Percentiles rank a stretch among this genome's conserved stretches.
Conservation (phyloP, 805 yeast species). For the Cephaloascus albidus region DNA sequence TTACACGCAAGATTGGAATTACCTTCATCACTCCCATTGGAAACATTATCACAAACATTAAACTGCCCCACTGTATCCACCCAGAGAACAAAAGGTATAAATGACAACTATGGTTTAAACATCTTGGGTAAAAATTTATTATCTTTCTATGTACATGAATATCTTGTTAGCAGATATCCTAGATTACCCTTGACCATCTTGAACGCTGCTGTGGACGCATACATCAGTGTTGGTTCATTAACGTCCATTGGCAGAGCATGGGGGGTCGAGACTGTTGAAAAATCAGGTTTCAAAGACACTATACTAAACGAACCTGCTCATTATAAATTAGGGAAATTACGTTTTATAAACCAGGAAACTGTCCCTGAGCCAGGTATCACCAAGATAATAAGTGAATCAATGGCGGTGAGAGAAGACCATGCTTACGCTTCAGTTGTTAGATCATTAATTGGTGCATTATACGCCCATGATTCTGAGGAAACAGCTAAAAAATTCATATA, state of each 20-base stretch:
- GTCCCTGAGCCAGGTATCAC: constrained; percentile 14
- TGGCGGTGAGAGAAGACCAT: not conserved
- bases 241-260: constrained; percentile 62
- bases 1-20: constrained; percentile 70
- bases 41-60: constrained; percentile 74
- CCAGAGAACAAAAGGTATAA: constrained; percentile 32
- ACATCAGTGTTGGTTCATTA: constrained; percentile 59
- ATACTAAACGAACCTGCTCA: constrained; percentile 61
- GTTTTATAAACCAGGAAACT: constrained; percentile 29
- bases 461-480: constrained; percentile 61
- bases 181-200: constrained; percentile 79
- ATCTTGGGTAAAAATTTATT: constrained; percentile 77
- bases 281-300: constrained; percentile 54
- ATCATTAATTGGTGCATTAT: constrained; percentile 75
- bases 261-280: constrained; percentile 81
- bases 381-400: constrained; percentile 15
- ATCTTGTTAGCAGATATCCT: constrained; percentile 71
- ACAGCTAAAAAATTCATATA: constrained; percentile 61
- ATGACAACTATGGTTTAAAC: constrained; percentile 70
- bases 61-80: constrained; percentile 37
- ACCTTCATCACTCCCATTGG: constrained; percentile 43
- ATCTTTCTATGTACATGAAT: constrained; percentile 66
- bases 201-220: constrained; percentile 67
- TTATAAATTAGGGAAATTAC: constrained; percentile 60
- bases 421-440: constrained; percentile 68